Percentiles rank a stretch among this genome's conserved stretches.
Conservation (phyloP, 192 early-diverging fungal species). For the Obelidium mucronatum region DNA sequence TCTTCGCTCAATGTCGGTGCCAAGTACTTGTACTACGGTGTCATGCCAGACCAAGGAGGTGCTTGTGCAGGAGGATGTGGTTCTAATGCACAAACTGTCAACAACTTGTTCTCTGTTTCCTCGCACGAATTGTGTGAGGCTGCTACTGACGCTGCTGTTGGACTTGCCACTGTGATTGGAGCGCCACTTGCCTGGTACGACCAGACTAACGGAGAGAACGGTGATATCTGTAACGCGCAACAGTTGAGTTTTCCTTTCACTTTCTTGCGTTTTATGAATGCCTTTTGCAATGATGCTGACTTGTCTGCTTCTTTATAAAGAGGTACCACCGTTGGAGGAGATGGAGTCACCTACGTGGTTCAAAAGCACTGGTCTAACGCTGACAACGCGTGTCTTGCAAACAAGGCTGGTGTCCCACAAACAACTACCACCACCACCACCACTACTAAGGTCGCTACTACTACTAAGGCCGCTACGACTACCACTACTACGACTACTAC, state of each 20-base stretch:
- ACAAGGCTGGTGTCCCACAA: background rate
- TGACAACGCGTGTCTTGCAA: slow-evolving; percentile 26
- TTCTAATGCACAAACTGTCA: slow-evolving; percentile 13
- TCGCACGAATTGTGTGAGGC: slow-evolving; percentile 46
- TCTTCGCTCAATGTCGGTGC: slow-evolving; percentile 11
- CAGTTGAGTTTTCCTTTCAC: background rate
- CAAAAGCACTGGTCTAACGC: slow-evolving; percentile 36
- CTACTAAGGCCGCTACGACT: background rate
- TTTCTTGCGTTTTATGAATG: background rate
- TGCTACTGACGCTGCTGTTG: slow-evolving; percentile 43
- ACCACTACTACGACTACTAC: background rate
- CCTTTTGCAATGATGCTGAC: no score
- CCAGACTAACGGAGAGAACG: slow-evolving; percentile 38
- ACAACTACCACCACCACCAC: background rate
- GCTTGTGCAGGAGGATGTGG: slow-evolving; percentile 37
- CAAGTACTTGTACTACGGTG: slow-evolving; percentile 41
- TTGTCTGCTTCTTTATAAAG: no score
- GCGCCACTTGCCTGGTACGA: slow-evolving; percentile 46
- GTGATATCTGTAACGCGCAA: slow-evolving; percentile 39
- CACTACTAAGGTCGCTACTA: background rate
- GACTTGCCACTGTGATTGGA: slow-evolving; percentile 13
- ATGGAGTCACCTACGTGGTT: slow-evolving; percentile 13
- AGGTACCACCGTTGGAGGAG: slow-evolving; percentile 8
- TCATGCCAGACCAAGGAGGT: slow-evolving; percentile 44
- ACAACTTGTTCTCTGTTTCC: slow-evolving; percentile 45